These are phyloP conservation scores for Fraxinus albicans DNA, from an alignment of 305 asterid genomes.

Conservation along the genomic window DNA sequence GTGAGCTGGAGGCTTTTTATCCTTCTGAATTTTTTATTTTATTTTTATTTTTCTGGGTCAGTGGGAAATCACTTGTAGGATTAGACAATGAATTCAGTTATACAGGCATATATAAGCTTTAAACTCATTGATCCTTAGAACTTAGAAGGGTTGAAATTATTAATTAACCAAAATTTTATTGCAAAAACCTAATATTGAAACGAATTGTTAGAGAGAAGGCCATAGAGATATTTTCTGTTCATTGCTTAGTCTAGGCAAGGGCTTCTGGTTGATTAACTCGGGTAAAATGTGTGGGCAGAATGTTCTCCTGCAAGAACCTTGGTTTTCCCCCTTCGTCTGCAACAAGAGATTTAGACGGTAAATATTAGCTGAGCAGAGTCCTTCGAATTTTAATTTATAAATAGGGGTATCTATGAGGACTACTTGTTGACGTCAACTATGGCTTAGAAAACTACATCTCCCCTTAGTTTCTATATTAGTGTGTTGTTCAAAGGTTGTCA, in stretches of 20 bases:
- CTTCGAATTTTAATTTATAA: not conserved
- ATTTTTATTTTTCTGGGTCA: not conserved
- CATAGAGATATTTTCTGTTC: not conserved
- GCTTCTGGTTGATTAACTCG: not conserved
- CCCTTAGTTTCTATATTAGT: not conserved
- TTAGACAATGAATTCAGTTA: not conserved
- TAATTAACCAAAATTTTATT: not conserved
- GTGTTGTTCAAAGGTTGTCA: not conserved
- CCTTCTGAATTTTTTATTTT: not conserved
- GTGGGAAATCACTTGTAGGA: not conserved
- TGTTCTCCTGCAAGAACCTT: not conserved
- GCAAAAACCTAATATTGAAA: not conserved
- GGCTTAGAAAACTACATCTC: not conserved
- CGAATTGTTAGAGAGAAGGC: not conserved
- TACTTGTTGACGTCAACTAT: not conserved
- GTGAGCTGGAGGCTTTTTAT: not conserved
- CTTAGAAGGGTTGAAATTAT: not conserved
- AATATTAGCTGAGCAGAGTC: not conserved
- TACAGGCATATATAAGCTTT: not conserved
- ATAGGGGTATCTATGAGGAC: not conserved
- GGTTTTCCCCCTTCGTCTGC: not conserved
- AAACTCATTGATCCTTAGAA: not conserved
- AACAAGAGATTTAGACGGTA: not conserved
- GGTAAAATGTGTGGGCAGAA: not conserved
- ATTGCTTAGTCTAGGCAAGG: not conserved